phyloP scores from a whole-genome alignment of 345 rosid species.

The Reutealis trisperma region DNA sequence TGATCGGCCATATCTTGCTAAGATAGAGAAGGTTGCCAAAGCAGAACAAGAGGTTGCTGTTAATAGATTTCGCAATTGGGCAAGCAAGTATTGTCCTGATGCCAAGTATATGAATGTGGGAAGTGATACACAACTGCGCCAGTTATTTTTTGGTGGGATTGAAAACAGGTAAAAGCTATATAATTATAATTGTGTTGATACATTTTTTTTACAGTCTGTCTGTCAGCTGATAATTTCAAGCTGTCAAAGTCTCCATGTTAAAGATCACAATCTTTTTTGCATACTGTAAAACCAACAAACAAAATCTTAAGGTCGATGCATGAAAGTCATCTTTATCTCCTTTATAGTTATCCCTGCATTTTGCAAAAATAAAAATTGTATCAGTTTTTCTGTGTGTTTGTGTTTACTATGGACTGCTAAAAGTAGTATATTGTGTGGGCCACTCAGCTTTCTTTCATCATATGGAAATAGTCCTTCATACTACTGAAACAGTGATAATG shows the following conservation, averaged over 20 bases:
- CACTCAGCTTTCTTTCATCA: not conserved
- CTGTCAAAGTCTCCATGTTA: not conserved
- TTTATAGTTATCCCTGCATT: not conserved
- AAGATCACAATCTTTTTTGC: not conserved
- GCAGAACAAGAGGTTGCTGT: slow-evolving; percentile 73
- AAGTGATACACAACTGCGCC: slow-evolving; percentile 87
- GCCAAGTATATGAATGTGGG: slow-evolving; percentile 92
- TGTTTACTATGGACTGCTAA: not conserved
- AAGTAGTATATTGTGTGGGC: not conserved
- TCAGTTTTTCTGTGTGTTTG: too few relatives aligned
- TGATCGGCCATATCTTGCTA: slow-evolving; percentile 74
- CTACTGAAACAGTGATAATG: not conserved
- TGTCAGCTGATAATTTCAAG: not conserved
- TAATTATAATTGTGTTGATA: not conserved
- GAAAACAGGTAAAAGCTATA: slow-evolving; percentile 53
- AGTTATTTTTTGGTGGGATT: slow-evolving; percentile 78
- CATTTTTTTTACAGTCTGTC: not conserved
- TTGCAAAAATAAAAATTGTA: not conserved
- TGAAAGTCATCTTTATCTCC: not conserved
- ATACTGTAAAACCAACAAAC: not conserved
- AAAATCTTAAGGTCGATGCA: not conserved
- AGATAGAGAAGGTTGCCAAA: slow-evolving; percentile 82
- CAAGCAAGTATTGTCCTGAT: slow-evolving; percentile 76
- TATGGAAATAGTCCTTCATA: not conserved
- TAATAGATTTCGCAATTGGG: slow-evolving; percentile 82